These are phyloP conservation scores for Penicillium subrubescens DNA, from an alignment of 495 filamentous ascomycete species.

Conservation along the genomic window DNA sequence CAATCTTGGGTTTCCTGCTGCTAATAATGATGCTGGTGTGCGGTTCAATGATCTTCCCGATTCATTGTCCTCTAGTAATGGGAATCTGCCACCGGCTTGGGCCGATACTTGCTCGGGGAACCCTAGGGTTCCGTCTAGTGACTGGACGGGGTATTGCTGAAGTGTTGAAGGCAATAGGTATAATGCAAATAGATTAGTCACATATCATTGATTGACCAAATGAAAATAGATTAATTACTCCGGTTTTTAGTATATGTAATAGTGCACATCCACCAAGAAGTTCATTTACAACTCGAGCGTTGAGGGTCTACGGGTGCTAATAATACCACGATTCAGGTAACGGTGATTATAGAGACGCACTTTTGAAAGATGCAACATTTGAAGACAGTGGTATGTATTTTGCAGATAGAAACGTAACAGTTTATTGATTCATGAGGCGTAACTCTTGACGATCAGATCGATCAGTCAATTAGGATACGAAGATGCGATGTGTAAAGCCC, in stretches of 20 bases:
- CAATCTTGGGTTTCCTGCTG: conserved; percentile 25
- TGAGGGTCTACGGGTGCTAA: not conserved
- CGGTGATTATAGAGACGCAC: not conserved
- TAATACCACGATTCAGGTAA: not conserved
- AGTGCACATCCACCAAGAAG: not conserved
- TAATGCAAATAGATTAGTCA: not conserved
- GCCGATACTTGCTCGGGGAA: conserved; percentile 4
- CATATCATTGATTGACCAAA: not conserved
- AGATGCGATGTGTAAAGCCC: conserved; percentile 29
- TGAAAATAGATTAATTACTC: not conserved
- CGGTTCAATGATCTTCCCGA: conserved; percentile 7
- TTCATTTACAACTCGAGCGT: not conserved
- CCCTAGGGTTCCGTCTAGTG: conserved; percentile 4
- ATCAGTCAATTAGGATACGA: conserved; percentile 39
- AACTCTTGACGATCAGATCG: conserved; percentile 37
- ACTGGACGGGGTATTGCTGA: conserved; percentile 23
- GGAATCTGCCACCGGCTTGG: conserved; percentile 12
- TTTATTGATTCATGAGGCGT: conserved; percentile 49
- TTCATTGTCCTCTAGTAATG: not conserved
- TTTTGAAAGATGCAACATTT: not conserved
- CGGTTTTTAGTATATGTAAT: not conserved
- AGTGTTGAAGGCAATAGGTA: not conserved
- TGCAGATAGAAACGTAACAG: conserved; percentile 30
- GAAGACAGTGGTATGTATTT: not conserved
- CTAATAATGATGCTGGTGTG: not conserved